phyloP scores from a whole-genome alignment of 2,329 filamentous ascomycete species.

The Xylaria polymorpha region DNA sequence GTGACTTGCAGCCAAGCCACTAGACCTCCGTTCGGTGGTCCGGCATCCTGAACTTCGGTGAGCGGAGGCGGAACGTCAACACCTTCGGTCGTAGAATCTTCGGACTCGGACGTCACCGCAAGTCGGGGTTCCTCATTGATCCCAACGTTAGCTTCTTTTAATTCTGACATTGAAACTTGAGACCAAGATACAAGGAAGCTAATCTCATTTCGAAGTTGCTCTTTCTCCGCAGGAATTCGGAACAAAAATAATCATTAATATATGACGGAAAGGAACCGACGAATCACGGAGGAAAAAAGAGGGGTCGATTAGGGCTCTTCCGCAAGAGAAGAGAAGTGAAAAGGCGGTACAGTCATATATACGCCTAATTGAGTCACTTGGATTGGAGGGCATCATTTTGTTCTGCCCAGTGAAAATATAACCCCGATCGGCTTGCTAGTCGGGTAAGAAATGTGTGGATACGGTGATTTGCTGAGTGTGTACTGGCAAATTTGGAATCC shows the following conservation, averaged over 20 bases:
- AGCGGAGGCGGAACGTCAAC: constrained; percentile 2
- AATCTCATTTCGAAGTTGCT: constrained; percentile 2
- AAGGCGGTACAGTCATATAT: constrained; percentile 5
- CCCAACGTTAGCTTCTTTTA: not conserved
- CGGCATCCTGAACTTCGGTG: constrained; percentile 20
- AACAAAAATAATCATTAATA: not conserved
- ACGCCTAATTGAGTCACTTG: not conserved
- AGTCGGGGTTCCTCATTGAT: constrained; percentile 15
- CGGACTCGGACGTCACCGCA: constrained; percentile 11
- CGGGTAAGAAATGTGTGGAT: constrained; percentile 28
- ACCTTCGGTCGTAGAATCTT: constrained; percentile 15
- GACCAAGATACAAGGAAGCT: not conserved
- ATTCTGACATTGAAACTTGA: constrained; percentile 12
- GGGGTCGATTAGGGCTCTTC: not conserved
- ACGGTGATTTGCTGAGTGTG: constrained; percentile 31
- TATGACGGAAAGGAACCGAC: not conserved
- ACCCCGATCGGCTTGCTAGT: constrained; percentile 32
- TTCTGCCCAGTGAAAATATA: constrained; percentile 26
- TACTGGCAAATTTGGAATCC: constrained; percentile 11
- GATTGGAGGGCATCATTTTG: not conserved
- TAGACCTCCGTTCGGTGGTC: constrained; percentile 43
- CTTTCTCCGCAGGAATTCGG: not conserved
- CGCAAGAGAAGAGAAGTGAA: not conserved
- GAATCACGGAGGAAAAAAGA: not conserved
- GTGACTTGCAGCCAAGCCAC: constrained; percentile 46